Evolutionary conservation across 2,329 filamentous ascomycete genomes (phyloP).

Genomic region (Fusarium nelsonii): DNA sequence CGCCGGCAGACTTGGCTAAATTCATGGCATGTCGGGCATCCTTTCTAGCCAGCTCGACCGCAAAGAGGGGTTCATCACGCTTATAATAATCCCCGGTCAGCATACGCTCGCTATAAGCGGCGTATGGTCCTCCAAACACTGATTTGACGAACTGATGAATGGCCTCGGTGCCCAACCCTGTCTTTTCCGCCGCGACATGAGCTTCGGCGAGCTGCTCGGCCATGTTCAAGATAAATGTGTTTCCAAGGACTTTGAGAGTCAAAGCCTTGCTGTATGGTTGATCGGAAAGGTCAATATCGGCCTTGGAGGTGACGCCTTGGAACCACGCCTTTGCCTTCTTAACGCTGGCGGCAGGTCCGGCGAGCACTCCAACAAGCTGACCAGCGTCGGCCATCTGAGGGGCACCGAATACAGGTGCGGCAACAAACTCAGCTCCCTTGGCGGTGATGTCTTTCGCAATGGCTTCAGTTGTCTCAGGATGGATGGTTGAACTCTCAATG

Average conservation of each 20-base stretch:
- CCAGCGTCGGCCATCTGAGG: constrained; percentile 78
- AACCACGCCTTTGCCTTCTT: constrained; percentile 77
- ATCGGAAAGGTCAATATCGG: constrained; percentile 76
- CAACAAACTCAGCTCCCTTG: constrained; percentile 79
- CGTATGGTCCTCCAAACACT: constrained; percentile 81
- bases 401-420: constrained; percentile 77
- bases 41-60: constrained; percentile 84
- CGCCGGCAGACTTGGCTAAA: constrained; percentile 73
- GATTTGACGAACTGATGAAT: constrained; percentile 78
- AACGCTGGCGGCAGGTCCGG: constrained; percentile 71
- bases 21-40: constrained; percentile 80
- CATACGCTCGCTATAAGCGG: constrained; percentile 82
- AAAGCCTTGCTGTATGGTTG: constrained; percentile 77
- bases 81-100: constrained; percentile 79
- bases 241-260: constrained; percentile 84
- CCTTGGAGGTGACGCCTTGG: constrained; percentile 76
- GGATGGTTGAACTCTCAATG: constrained; percentile 88
- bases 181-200: constrained; percentile 83
- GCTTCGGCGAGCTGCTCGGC: constrained; percentile 83
- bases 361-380: constrained; percentile 78
- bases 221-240: constrained; percentile 88
- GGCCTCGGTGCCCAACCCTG: constrained; percentile 76
- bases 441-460: constrained; percentile 69
- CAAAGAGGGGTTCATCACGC: constrained; percentile 83
- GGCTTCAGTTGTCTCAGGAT: constrained; percentile 81